Base-by-base conservation (phyloP, 257 asterid species). In the Nicotiana paniculata region DNA sequence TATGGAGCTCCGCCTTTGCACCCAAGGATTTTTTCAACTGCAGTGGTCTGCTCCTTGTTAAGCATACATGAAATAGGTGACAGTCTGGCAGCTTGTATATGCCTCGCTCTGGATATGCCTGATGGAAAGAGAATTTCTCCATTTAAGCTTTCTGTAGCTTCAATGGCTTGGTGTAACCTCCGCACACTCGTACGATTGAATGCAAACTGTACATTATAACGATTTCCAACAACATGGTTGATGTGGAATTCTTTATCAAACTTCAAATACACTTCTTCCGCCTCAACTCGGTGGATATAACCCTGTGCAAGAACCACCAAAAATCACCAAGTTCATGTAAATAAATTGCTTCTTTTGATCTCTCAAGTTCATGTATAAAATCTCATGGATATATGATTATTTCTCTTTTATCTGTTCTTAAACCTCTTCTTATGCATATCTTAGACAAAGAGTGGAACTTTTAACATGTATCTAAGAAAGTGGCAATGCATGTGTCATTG, bases 1-100 rank as follows among this genome's bases (percentile, higher is more conserved):
- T 92, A 96, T 4, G 99, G 97, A 64, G 93, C 87, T 65, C 94
- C 98, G 70, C 97, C 98, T 46, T 82, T 81, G 86, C 96, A 89
- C 62, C 96, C 89, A 76, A 92, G 90, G 81, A 96, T 92, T 95
- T 89, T 93, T 84, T 93, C 89, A 32, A 96, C 57, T 0, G 97
- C 97, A 32, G 67, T 72, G 67, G 55, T 79, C 86, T 96, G 99
- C 87, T 94, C 95, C 83, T 86, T 85, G 17, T 96, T 94, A 78
- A 94, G 89, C 84, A 61, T 81, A 82, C 87, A 37, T 28, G 95
- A 86, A 84, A 89, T 87, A 0, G 98, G 99, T 62, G 62, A 89
- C 48, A 92, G 59, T 6, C 85, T 85, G 72, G 77, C 82, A 79
- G 90, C 82, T 43, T 70, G 64, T 35, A 82, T 82, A 5, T 48